Percentiles rank a stretch among this genome's conserved stretches.
Evolutionary conservation across 495 filamentous ascomycete genomes (phyloP).

Genomic region (Chaetomium tenue): DNA sequence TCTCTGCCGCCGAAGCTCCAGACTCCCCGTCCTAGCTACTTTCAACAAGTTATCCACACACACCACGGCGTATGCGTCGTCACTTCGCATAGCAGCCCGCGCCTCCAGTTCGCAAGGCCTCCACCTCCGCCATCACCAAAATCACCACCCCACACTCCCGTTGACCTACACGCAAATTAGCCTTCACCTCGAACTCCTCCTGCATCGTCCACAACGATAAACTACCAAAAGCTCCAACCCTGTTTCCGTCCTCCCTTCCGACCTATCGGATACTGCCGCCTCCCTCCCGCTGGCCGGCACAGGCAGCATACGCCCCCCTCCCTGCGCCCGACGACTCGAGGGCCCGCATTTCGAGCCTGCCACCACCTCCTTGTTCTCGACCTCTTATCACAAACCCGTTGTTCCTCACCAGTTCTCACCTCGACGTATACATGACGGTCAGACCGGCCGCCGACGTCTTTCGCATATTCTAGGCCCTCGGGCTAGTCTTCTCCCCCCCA

Average conservation of each 20-base stretch:
- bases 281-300: slow-evolving; percentile 12
- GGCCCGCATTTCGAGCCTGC: slow-evolving; percentile 16
- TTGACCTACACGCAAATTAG: background rate
- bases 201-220: slow-evolving; percentile 9
- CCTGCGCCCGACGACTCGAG: slow-evolving; percentile 19
- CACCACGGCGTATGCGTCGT: background rate
- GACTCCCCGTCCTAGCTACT: background rate
- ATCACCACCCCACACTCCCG: too few relatives aligned
- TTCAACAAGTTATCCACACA: slow-evolving; percentile 19
- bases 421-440: slow-evolving; percentile 49
- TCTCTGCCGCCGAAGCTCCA: background rate
- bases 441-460: slow-evolving; percentile 41
- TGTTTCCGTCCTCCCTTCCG: slow-evolving; percentile 25
- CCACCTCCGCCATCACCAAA: background rate
- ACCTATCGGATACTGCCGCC: slow-evolving; percentile 41
- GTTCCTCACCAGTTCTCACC: slow-evolving; percentile 12
- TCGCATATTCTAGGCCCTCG: slow-evolving; percentile 48
- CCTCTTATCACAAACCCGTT: slow-evolving; percentile 16
- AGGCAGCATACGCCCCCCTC: slow-evolving; percentile 24
- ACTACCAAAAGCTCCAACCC: slow-evolving; percentile 20
- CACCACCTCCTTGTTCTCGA: slow-evolving; percentile 10
- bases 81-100: background rate
- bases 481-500: slow-evolving; percentile 39
- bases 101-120: background rate
- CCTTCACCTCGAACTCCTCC: slow-evolving; percentile 3